Evolutionary conservation across 1,284 basidiomycete species (phyloP).

Genomic region (Leccinum subfulvum): DNA sequence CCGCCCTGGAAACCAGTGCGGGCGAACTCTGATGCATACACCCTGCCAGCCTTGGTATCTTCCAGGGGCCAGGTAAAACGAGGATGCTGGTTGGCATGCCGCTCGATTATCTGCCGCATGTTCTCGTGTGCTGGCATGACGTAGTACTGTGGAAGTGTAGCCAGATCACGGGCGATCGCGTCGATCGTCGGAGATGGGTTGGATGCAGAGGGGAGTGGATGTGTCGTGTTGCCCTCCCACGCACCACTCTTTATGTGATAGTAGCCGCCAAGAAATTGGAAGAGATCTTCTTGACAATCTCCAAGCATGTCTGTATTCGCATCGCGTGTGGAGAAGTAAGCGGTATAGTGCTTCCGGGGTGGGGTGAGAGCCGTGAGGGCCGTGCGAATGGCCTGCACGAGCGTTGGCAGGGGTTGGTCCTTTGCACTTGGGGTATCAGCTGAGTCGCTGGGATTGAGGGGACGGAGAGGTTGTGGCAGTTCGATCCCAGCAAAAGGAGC

Average conservation of each 20-base stretch:
- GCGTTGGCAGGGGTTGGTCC: slow-evolving; percentile 10
- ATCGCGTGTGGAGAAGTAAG: slow-evolving; percentile 46
- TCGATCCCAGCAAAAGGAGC: slow-evolving; percentile 47
- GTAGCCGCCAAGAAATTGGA: slow-evolving; percentile 53
- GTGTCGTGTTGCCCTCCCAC: slow-evolving; percentile 44
- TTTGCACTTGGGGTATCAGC: slow-evolving; percentile 5
- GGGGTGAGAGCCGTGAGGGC: slow-evolving; percentile 43
- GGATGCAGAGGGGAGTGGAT: slow-evolving; percentile 36
- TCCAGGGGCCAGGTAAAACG: slow-evolving; percentile 48
- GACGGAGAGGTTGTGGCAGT: slow-evolving; percentile 4
- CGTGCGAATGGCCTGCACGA: slow-evolving; percentile 18
- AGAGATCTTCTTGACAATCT: slow-evolving; percentile 43
- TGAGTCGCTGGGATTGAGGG: background rate
- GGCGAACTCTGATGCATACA: slow-evolving; percentile 49
- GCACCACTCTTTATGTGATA: slow-evolving; percentile 62
- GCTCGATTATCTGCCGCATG: slow-evolving; percentile 50
- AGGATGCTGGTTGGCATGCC: slow-evolving; percentile 26
- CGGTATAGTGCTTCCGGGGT: slow-evolving; percentile 58
- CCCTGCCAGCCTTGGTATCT: slow-evolving; percentile 38
- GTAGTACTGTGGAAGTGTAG: slow-evolving; percentile 58
- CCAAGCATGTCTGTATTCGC: slow-evolving; percentile 49
- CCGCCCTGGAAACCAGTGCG: slow-evolving; percentile 64
- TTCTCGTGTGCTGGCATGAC: slow-evolving; percentile 52
- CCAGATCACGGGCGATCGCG: slow-evolving; percentile 35
- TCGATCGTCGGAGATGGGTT: slow-evolving; percentile 20